phyloP scores from a whole-genome alignment of 2,329 filamentous ascomycete genomes.

The Ambrosiella xylebori region DNA sequence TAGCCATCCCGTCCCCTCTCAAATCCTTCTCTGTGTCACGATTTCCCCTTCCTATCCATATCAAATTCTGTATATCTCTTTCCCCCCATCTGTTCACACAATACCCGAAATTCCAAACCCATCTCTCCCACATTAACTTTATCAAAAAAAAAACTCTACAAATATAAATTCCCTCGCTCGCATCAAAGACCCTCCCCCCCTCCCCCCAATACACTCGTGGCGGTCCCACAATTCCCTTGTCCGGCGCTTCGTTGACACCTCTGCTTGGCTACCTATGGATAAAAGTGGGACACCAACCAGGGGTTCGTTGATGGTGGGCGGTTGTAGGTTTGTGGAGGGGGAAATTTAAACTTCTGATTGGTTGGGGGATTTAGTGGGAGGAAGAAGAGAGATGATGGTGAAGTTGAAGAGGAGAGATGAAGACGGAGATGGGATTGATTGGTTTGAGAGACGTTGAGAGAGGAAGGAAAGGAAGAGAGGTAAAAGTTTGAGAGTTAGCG shows the following conservation, averaged over 20 bases:
- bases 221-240: neutral
- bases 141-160: neutral
- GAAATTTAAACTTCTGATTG: neutral
- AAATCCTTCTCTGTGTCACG: too few species aligned
- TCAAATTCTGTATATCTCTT: too few species aligned
- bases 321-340: neutral
- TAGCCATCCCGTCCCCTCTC: too few species aligned
- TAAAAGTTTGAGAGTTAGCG: too few species aligned
- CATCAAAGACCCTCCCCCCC: neutral
- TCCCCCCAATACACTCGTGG: neutral
- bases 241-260: conserved; percentile 14
- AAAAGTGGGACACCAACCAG: conserved; percentile 2
- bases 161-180: neutral
- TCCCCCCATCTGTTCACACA: too few species aligned
- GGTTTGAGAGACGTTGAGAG: too few species aligned
- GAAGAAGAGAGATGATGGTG: neutral
- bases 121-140: too few species aligned
- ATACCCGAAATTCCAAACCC: too few species aligned
- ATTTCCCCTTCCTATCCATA: too few species aligned
- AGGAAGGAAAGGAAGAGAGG: too few species aligned
- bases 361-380: neutral
- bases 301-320: neutral
- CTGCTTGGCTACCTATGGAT: conserved; percentile 7
- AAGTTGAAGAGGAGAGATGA: neutral
- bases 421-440: neutral